Conservation (phyloP, 2,329 filamentous ascomycete species). For the Botrytis medusae region DNA sequence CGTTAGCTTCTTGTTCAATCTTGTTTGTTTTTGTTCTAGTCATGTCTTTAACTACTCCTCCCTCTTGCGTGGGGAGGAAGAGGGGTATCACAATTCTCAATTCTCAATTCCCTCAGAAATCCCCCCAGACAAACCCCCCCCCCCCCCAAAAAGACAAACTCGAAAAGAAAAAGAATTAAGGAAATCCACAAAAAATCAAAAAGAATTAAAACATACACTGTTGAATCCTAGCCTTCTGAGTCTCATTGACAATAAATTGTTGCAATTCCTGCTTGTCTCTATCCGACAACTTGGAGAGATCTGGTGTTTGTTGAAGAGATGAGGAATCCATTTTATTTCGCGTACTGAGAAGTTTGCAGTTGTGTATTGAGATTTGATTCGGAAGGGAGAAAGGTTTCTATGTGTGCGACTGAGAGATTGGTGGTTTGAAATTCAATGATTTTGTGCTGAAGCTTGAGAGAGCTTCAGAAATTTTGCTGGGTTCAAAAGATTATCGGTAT, state of each 20-base stretch:
- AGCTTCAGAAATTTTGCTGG: constrained; percentile 8
- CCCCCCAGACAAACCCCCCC: not conserved
- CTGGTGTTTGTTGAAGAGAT: constrained; percentile 40
- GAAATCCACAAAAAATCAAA: no score
- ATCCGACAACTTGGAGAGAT: constrained; percentile 73
- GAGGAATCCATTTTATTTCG: constrained; percentile 33
- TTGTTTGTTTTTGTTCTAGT: not conserved
- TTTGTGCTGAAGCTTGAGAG: not conserved
- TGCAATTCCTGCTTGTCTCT: constrained; percentile 85
- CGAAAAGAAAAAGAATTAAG: not conserved
- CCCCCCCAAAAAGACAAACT: no score
- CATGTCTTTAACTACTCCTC: not conserved
- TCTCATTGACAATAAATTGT: constrained; percentile 80
- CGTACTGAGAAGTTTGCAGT: constrained; percentile 40
- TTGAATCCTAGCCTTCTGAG: constrained; percentile 72
- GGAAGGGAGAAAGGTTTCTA: not conserved
- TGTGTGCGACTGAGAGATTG: not conserved
- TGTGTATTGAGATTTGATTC: not conserved
- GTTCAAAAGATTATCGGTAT: constrained; percentile 6
- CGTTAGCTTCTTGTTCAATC: not conserved
- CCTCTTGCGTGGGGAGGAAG: not conserved
- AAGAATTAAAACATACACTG: constrained; percentile 44
- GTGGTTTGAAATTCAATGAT: not conserved
- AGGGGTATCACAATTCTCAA: not conserved
- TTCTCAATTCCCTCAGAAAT: not conserved